Evolutionary conservation across 176 grass and related monocot species (phyloP).

Genomic region (Typha latifolia): DNA sequence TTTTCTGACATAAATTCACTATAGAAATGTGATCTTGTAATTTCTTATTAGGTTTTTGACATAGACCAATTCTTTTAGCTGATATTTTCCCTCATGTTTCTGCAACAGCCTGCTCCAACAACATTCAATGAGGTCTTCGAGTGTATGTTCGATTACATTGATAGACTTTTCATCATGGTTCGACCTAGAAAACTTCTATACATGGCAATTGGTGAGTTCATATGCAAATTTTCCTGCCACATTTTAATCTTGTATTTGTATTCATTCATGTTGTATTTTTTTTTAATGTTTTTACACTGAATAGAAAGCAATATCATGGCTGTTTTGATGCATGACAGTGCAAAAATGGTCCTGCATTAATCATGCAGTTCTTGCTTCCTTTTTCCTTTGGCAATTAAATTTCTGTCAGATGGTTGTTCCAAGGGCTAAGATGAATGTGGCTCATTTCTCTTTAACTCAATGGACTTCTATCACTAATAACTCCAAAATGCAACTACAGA

Average conservation of each 20-base stretch:
- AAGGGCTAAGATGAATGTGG: background rate
- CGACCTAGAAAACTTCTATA: constrained; percentile 85
- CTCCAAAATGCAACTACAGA: constrained; percentile 32
- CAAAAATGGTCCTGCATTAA: background rate
- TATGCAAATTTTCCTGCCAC: background rate
- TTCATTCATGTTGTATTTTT: background rate
- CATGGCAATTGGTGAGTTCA: constrained; percentile 85
- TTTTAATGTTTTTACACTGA: background rate
- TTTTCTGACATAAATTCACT: no score
- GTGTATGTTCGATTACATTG: constrained; percentile 98
- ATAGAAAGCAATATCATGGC: no score
- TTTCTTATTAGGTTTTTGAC: no score
- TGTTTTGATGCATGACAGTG: no score
- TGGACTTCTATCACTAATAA: background rate
- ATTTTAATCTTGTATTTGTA: background rate
- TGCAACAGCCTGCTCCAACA: constrained; percentile 70
- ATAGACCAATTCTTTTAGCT: background rate
- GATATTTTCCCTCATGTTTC: constrained; percentile 1
- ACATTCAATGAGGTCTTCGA: constrained; percentile 89
- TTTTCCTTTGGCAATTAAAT: background rate
- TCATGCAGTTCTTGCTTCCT: background rate
- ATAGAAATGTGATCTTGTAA: no score
- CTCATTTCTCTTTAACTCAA: background rate
- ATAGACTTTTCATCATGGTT: constrained; percentile 87
- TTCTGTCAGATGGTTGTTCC: background rate